Evolutionary conservation across 2,329 filamentous ascomycete species (phyloP), one percentile per base, ranked within the genome.

Genomic region (Talaromyces atroroseus): DNA sequence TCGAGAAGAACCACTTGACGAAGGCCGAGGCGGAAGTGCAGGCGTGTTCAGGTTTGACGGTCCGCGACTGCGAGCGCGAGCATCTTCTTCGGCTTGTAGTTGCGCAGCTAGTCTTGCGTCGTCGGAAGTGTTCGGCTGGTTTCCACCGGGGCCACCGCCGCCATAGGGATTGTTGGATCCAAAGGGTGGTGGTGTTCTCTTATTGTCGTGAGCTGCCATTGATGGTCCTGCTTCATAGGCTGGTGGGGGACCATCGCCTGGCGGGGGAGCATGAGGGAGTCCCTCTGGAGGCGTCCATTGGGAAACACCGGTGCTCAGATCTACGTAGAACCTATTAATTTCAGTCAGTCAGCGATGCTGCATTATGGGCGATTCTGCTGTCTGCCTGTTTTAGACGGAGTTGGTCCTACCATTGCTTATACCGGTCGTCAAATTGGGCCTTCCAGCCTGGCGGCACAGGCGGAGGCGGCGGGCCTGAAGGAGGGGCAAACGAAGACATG

Each of bases 231-330:
- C 75, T 12, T 80, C 75, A 72, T 84, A 88, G 5, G 78, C 71
- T 12, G 86, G 55, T 34, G 57, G 76, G 1, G 77, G 68, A 46
- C 71, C 64, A 38, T 72, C 68, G 49, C 70, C 65, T 54, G 72
- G 71, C 7, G 79, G 72, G 62, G 62, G 60, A 45, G 61, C 50
- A 47, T 57, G 34, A 18, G 82, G 84, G 45, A 88, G 86, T 53
- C 80, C 80, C 38, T 85, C 89, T 18, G 91, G 91, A 63, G 84
- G 87, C 4, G 95, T 88, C 92, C 92, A 96, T 80, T 92, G 88
- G 5, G 92, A 95, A 68, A 88, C 81, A 67, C 94, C 94, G 62
- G 91, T 96, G 72, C 86, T 83, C 59, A 88, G 83, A 76, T 96
- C 94, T 59, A 96, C 88, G 76, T 89, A 96, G 82, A 94, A 96